Percentiles rank a stretch among this genome's conserved stretches.
phyloP scores from a whole-genome alignment of 768 basidiomycete genomes.

The Phaffia australis region DNA sequence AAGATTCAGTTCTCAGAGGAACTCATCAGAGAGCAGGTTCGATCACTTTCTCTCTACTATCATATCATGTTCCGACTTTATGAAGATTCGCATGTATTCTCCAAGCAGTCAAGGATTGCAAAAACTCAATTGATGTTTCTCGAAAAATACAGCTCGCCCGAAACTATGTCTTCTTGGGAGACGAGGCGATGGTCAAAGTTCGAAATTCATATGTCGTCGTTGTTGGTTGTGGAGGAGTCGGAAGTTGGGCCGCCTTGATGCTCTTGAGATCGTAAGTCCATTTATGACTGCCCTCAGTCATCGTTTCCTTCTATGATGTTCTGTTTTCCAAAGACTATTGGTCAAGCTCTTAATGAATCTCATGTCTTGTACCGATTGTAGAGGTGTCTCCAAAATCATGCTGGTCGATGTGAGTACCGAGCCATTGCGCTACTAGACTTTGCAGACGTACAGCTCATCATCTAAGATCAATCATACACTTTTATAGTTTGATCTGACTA shows the following conservation, averaged over 20 bases:
- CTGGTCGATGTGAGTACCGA: conserved; percentile 35
- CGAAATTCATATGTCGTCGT: conserved; percentile 67
- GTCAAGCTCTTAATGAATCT: not conserved
- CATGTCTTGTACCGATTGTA: conserved; percentile 17
- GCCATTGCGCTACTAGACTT: not conserved
- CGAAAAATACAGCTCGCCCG: conserved; percentile 56
- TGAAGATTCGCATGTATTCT: not conserved
- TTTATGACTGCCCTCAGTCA: not conserved
- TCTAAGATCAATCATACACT: not conserved
- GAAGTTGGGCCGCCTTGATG: conserved; percentile 93
- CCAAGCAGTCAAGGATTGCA: not conserved
- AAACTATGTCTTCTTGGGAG: conserved; percentile 89
- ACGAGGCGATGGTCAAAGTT: conserved; percentile 71
- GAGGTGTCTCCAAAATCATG: conserved; percentile 35
- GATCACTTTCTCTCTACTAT: not conserved
- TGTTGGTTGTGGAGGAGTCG: conserved; percentile 92
- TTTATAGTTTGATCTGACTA: conserved; percentile 74
- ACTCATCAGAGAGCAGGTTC: conserved; percentile 58
- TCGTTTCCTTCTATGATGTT: not conserved
- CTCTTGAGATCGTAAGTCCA: conserved; percentile 68
- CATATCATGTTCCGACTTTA: not conserved
- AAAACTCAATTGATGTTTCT: not conserved
- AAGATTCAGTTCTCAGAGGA: conserved; percentile 55
- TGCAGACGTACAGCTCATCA: not conserved
- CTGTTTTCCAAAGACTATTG: not conserved